phyloP scores from a whole-genome alignment of 208 protist species.

The Acanthamoeba polyphaga region DNA sequence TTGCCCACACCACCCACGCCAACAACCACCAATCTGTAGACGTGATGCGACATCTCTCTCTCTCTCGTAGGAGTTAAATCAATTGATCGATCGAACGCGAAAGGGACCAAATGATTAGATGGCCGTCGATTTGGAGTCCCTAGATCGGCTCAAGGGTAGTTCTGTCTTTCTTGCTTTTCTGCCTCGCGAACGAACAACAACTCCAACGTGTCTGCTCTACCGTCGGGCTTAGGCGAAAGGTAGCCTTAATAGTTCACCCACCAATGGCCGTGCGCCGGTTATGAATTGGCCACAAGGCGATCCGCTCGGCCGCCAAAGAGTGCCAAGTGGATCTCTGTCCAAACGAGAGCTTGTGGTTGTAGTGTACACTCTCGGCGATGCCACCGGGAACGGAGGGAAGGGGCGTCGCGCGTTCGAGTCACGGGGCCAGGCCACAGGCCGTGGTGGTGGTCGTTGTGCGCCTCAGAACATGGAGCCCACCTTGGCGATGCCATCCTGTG shows the following conservation, averaged over 20 bases:
- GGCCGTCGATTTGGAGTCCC: no score
- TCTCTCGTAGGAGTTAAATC: not conserved
- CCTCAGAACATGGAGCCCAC: not conserved
- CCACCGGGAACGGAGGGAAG: no score
- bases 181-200: not conserved
- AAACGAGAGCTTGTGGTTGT: no score
- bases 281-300: no score
- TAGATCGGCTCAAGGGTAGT: not conserved
- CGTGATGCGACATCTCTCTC: conserved; percentile 15
- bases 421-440: no score
- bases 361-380: no score
- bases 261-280: not conserved
- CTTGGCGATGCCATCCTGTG: not conserved
- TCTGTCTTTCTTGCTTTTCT: not conserved
- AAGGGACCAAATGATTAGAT: no score
- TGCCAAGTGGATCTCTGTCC: no score
- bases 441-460: no score
- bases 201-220: not conserved
- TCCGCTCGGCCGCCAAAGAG: no score
- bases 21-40: conserved; percentile 28
- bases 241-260: not conserved
- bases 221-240: not conserved
- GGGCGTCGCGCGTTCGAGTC: no score
- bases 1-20: conserved; percentile 62
- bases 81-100: no score